A percentile compares a stretch with the other conserved stretches of the same genome.
Evolutionary conservation across 495 filamentous ascomycete genomes (phyloP).

Genomic region (Penicillium lividum): DNA sequence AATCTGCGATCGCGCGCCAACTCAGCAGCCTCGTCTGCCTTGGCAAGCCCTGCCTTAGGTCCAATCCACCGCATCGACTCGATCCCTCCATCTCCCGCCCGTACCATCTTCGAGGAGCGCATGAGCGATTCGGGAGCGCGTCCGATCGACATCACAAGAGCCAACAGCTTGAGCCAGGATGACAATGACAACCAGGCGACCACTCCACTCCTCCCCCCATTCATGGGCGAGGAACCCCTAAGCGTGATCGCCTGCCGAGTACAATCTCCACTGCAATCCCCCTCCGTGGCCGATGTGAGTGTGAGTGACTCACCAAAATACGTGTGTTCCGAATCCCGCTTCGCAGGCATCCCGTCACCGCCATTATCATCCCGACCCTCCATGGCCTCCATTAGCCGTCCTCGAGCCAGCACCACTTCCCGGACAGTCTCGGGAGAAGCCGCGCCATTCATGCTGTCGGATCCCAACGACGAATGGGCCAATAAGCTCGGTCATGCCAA

Average conservation of each 20-base stretch:
- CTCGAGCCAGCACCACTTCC: conserved; percentile 45
- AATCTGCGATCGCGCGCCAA: conserved; percentile 47
- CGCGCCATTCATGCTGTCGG: conserved; percentile 58
- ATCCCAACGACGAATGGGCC: conserved; percentile 77
- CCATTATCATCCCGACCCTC: conserved; percentile 81
- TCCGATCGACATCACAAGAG: conserved; percentile 60
- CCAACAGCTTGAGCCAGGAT: conserved; percentile 53
- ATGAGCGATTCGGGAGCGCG: conserved; percentile 45
- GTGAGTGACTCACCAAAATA: conserved; percentile 29
- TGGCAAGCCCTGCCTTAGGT: conserved; percentile 58
- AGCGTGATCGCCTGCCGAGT: conserved; percentile 46
- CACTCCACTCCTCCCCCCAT: conserved; percentile 79
- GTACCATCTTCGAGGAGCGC: conserved; percentile 64
- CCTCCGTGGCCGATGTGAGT: conserved; percentile 59
- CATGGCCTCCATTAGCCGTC: conserved; percentile 67
- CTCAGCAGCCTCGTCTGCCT: conserved; percentile 68
- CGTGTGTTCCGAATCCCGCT: conserved; percentile 45
- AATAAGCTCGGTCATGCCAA: conserved; percentile 86
- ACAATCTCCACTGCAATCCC: conserved; percentile 81
- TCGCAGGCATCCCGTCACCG: conserved; percentile 63
- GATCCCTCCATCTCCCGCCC: conserved; percentile 65
- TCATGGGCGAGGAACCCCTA: conserved; percentile 60
- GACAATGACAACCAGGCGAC: conserved; percentile 63
- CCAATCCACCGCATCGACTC: conserved; percentile 54
- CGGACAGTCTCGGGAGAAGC: conserved; percentile 58